Conservation (phyloP, 305 asterid species). For the Coffea humblotiana region DNA sequence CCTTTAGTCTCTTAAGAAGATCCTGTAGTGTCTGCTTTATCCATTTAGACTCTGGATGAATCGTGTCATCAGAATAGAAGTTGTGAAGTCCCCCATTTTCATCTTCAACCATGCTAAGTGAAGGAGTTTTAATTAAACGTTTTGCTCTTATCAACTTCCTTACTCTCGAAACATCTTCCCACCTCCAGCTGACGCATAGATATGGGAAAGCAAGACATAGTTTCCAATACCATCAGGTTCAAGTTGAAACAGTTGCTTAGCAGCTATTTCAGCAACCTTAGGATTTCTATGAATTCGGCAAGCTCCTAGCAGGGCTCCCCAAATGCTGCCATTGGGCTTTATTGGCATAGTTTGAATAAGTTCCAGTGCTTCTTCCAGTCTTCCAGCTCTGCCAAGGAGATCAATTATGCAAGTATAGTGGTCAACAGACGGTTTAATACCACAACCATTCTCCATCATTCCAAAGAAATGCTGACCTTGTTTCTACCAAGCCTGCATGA, state of each 20-base stretch:
- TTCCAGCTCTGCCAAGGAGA: conserved; percentile 65
- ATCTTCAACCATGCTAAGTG: conserved; percentile 70
- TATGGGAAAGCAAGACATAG: conserved; percentile 59
- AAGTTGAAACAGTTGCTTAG: conserved; percentile 56
- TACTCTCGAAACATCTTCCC: conserved; percentile 64
- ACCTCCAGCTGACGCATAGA: conserved; percentile 67
- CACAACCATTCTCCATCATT: conserved; percentile 49
- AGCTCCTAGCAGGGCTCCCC: conserved; percentile 86
- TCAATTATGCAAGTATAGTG: conserved; percentile 77
- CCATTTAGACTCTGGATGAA: conserved; percentile 49
- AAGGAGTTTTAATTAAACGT: conserved; percentile 60
- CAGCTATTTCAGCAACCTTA: conserved; percentile 69
- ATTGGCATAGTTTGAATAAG: conserved; percentile 57
- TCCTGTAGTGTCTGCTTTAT: conserved; percentile 41
- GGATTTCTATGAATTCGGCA: conserved; percentile 56
- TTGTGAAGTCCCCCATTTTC: conserved; percentile 60
- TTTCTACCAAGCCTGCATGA: conserved; percentile 65
- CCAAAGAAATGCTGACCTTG: conserved; percentile 49
- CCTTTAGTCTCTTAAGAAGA: conserved; percentile 32
- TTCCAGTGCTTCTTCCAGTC: conserved; percentile 56
- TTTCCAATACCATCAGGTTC: conserved; percentile 69
- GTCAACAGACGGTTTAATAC: conserved; percentile 46
- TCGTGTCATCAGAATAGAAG: conserved; percentile 62
- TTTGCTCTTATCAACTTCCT: conserved; percentile 47
- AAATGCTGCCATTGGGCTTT: conserved; percentile 59